Conservation (phyloP, 345 rosid species). For the Eucalyptus globulus region DNA sequence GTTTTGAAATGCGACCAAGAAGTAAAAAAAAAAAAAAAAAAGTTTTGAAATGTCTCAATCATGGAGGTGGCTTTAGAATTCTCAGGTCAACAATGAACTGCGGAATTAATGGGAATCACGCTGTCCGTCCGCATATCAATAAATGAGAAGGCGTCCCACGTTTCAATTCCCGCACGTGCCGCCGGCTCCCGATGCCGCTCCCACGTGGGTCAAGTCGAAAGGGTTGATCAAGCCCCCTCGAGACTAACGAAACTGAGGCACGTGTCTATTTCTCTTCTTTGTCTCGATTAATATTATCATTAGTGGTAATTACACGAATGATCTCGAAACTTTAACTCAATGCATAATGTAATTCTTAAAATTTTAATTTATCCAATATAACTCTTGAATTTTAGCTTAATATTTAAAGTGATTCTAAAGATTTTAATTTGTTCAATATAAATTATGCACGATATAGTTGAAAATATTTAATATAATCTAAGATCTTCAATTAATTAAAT, state of each 20-base stretch:
- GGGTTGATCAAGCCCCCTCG: background rate
- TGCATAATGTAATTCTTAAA: accelerated
- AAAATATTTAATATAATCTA: too few relatives aligned
- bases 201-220: background rate
- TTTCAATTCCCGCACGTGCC: background rate
- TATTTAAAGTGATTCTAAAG: accelerated
- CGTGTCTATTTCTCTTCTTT: background rate
- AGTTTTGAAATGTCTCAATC: background rate
- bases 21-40: too few relatives aligned
- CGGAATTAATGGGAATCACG: background rate
- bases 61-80: background rate
- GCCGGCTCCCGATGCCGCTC: background rate
- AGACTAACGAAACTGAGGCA: background rate
- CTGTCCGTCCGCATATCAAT: background rate
- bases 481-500: too few relatives aligned
- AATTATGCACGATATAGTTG: too few relatives aligned
- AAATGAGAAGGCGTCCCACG: background rate
- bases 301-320: too few relatives aligned
- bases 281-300: background rate
- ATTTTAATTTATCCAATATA: too few relatives aligned
- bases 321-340: accelerated
- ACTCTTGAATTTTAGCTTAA: too few relatives aligned
- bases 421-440: too few relatives aligned
- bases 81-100: background rate
- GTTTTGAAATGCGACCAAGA: background rate